Base-by-base conservation (phyloP, 768 basidiomycete genomes). In the Harrya chromipes region DNA sequence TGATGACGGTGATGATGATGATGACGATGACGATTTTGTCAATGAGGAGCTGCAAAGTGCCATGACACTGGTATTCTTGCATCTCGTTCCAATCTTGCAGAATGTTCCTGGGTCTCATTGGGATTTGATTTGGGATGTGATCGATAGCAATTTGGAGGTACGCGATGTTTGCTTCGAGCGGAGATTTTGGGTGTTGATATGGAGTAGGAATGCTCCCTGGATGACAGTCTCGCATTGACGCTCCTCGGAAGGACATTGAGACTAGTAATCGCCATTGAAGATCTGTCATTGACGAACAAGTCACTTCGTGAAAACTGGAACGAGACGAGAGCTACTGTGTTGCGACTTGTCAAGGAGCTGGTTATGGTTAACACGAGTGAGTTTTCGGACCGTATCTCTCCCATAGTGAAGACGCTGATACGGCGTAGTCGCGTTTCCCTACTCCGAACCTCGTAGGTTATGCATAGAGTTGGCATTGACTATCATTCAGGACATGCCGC, bases 111-210 rank as follows among this genome's bases (percentile, higher is more conserved):
- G 95, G 0, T 72, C 78, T 1, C 97, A 98, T 67, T 99, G 97
- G 97, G 88, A 91, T 42, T 79, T 94, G 29, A 82, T 94, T 5
- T 94, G 90, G 64, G 94, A 97, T 62, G 67, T 97, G 14, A 62
- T 95, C 12, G 94, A 95, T 66, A 87, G 76, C 50, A 90, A 89
- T 59, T 73, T 98, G 3, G 94, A 97, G 79, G 92, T 92, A 48
- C 38, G 77, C 59, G 14, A 21, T 14, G 6, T 24, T 31, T 47
- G 6, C 16, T 23, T 21, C 43, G 1, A 8, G 21, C 16, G 13
- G 26, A 27, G 23, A 47, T 43, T 17, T 1, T 9, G 5, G 31
- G n/a, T n/a, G 29, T 6, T 55, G 37, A 62, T n/a, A 8, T 39
- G 2, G 13, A 17, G n/a, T 33, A 90, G 90, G 78, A 73, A 38